Percentiles rank a stretch among this genome's conserved stretches.
Evolutionary conservation across 2,329 filamentous ascomycete genomes (phyloP).

Genomic region (Ophiosphaerella narmari): DNA sequence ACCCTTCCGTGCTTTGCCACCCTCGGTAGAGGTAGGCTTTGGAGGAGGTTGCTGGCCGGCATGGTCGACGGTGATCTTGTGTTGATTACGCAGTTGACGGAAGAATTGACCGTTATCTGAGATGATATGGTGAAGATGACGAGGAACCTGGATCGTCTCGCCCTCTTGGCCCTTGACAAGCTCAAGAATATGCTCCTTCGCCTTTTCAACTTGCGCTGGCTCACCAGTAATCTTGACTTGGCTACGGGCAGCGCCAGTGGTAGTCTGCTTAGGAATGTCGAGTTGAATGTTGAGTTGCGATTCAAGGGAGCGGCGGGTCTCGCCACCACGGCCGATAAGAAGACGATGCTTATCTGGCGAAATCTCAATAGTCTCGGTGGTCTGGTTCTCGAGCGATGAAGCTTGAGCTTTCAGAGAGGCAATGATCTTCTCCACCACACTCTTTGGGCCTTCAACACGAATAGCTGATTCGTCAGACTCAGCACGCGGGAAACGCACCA

Average conservation of each 20-base stretch:
- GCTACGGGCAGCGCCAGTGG: slow-evolving; percentile 73
- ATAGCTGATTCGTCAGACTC: slow-evolving; percentile 82
- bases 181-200: slow-evolving; percentile 80
- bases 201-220: slow-evolving; percentile 77
- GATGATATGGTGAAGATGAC: slow-evolving; percentile 79
- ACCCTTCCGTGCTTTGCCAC: slow-evolving; percentile 52
- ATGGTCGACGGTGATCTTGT: slow-evolving; percentile 90
- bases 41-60: slow-evolving; percentile 76
- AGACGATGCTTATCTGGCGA: slow-evolving; percentile 87
- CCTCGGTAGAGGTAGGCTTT: slow-evolving; percentile 63
- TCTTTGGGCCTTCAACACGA: slow-evolving; percentile 82
- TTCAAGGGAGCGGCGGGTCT: slow-evolving; percentile 83
- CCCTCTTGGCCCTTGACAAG: slow-evolving; percentile 85
- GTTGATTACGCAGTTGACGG: slow-evolving; percentile 83
- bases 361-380: slow-evolving; percentile 78
- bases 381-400: slow-evolving; percentile 79
- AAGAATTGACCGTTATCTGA: slow-evolving; percentile 92
- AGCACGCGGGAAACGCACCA: slow-evolving; percentile 92
- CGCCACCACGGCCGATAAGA: slow-evolving; percentile 89
- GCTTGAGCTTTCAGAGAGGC: slow-evolving; percentile 81
- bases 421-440: slow-evolving; percentile 87
- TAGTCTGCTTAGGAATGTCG: slow-evolving; percentile 81
- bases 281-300: slow-evolving; percentile 82
- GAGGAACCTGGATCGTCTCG: slow-evolving; percentile 83
- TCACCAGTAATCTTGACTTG: slow-evolving; percentile 85